These are phyloP conservation scores for Mycena filopes DNA, from an alignment of 768 basidiomycete genomes.

Conservation along the genomic window DNA sequence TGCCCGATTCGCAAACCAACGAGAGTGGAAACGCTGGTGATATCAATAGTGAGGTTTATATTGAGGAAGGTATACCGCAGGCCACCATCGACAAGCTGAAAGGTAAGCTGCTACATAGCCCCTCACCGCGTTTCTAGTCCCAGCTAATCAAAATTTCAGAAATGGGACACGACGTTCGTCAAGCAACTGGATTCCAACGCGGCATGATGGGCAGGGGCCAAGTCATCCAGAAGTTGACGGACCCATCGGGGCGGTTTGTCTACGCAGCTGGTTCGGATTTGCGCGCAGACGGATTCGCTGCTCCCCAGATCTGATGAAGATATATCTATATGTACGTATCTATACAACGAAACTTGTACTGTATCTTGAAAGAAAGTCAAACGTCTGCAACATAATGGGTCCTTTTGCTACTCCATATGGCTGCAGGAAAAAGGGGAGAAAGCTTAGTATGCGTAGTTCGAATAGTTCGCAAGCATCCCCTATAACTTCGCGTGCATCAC, in stretches of 20 bases:
- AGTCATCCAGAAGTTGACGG: slow-evolving; percentile 83
- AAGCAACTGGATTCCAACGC: slow-evolving; percentile 68
- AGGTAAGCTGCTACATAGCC: slow-evolving; percentile 62
- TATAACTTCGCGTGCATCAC: slow-evolving; percentile 45
- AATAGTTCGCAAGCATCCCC: background rate
- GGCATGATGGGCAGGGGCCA: slow-evolving; percentile 86
- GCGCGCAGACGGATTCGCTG: slow-evolving; percentile 89
- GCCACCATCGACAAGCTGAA: slow-evolving; percentile 73
- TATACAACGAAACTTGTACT: background rate
- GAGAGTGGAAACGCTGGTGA: slow-evolving; percentile 66
- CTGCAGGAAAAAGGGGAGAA: too few species aligned
- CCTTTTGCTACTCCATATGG: too few species aligned
- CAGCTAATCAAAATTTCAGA: slow-evolving; percentile 49
- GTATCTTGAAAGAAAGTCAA: too few species aligned
- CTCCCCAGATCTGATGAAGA: slow-evolving; percentile 74
- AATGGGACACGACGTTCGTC: slow-evolving; percentile 89
- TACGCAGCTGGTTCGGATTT: slow-evolving; percentile 97
- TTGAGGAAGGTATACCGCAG: slow-evolving; percentile 83
- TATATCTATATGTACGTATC: slow-evolving; percentile 3
- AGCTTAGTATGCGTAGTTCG: too few species aligned
- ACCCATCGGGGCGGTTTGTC: slow-evolving; percentile 74
- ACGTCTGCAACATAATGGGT: too few species aligned
- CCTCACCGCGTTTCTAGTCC: background rate
- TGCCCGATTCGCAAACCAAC: slow-evolving; percentile 65
- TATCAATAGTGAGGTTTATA: slow-evolving; percentile 85